Conservation (phyloP, 495 filamentous ascomycete genomes). For the Amorphotheca resinae region DNA sequence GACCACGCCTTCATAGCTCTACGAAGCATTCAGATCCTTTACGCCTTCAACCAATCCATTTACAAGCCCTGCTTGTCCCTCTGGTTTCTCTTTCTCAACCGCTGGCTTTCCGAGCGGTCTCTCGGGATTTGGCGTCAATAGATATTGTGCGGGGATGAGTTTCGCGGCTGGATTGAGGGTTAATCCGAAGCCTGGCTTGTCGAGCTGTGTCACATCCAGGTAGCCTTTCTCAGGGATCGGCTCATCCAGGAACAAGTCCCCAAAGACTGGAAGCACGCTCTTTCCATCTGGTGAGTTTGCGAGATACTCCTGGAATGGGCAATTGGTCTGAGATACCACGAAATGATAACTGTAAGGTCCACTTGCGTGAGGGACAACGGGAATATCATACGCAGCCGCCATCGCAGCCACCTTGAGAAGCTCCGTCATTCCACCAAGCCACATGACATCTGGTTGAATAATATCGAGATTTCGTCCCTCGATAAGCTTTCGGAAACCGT, state of each 20-base stretch:
- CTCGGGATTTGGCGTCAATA: constrained; percentile 62
- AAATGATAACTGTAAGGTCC: constrained; percentile 93
- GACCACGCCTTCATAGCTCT: no score
- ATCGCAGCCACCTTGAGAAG: constrained; percentile 78
- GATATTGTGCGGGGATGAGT: constrained; percentile 56
- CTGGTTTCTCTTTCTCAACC: constrained; percentile 5
- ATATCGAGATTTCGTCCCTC: constrained; percentile 87
- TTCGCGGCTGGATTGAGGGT: constrained; percentile 71
- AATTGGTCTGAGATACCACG: constrained; percentile 79
- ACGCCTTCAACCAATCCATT: constrained; percentile 6
- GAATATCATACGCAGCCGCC: constrained; percentile 84
- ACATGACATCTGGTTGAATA: constrained; percentile 93
- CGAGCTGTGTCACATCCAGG: constrained; percentile 61
- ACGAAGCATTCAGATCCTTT: constrained; percentile 2
- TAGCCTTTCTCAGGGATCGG: constrained; percentile 75
- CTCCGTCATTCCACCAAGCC: constrained; percentile 87
- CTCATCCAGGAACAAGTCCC: constrained; percentile 81
- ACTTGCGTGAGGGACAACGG: constrained; percentile 86
- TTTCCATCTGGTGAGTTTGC: constrained; percentile 85
- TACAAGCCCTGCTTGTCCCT: constrained; percentile 13
- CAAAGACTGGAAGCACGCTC: constrained; percentile 80
- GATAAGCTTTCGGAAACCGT: constrained; percentile 86
- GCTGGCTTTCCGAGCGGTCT: constrained; percentile 33
- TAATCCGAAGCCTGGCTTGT: constrained; percentile 85
- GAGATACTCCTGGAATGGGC: constrained; percentile 89